phyloP scores from a whole-genome alignment of 192 early-diverging fungal species.

The Jimgerdemannia flammicorona region DNA sequence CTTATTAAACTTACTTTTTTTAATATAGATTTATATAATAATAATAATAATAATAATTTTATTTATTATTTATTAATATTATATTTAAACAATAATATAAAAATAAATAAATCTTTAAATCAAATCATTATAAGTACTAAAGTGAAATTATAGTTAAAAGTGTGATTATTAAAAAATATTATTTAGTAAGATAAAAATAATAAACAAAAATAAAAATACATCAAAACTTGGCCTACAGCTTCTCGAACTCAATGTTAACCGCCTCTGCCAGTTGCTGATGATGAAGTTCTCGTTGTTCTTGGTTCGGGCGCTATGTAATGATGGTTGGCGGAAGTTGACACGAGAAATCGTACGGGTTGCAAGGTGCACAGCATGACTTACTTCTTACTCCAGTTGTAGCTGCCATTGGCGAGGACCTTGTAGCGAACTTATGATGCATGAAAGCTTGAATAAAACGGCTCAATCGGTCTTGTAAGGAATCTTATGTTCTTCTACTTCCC shows the following conservation, averaged over 20 bases:
- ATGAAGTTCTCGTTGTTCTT: slow-evolving; percentile 68
- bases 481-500: slow-evolving; percentile 28
- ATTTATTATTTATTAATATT: too few species aligned
- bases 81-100: too few species aligned
- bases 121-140: too few species aligned
- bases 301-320: slow-evolving; percentile 47
- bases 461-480: slow-evolving; percentile 39
- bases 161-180: too few species aligned
- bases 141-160: too few species aligned
- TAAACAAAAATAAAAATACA: background rate
- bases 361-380: slow-evolving; percentile 2
- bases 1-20: too few species aligned
- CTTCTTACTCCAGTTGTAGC: slow-evolving; percentile 59
- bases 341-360: background rate
- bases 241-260: slow-evolving; percentile 58
- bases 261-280: slow-evolving; percentile 56
- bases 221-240: slow-evolving; percentile 57
- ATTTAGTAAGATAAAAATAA: too few species aligned
- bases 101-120: too few species aligned
- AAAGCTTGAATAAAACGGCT: slow-evolving; percentile 33
- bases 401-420: slow-evolving; percentile 54
- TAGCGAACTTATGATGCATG: slow-evolving; percentile 77
- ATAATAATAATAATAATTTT: too few species aligned
- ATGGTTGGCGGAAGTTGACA: background rate
- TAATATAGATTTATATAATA: too few species aligned